Percentiles rank a stretch among this genome's conserved stretches.
Evolutionary conservation across 345 rosid species (phyloP).

Genomic region (Psidium guajava): DNA sequence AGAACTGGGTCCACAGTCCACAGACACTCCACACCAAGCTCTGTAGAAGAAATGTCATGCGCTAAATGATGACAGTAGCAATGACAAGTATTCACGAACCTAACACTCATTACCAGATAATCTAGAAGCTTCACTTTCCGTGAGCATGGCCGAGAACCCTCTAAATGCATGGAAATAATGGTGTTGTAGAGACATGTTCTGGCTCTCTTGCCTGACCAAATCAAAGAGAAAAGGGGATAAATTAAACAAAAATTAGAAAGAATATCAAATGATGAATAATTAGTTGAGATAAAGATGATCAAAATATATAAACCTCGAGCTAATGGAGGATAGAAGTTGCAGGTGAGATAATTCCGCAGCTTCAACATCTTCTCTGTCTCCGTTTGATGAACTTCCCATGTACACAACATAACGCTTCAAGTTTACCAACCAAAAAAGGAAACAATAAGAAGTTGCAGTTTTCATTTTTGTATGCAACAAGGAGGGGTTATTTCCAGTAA

Average conservation of each 20-base stretch:
- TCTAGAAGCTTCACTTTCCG: conserved; percentile 46
- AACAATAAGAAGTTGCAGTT: not conserved
- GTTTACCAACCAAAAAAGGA: not conserved
- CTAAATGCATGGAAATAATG: conserved; percentile 53
- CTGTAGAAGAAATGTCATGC: not conserved
- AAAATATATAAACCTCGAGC: conserved; percentile 21
- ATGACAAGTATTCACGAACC: not conserved
- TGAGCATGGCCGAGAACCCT: conserved; percentile 81
- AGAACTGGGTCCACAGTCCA: not conserved
- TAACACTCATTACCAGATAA: conserved; percentile 30
- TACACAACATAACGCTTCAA: conserved; percentile 55
- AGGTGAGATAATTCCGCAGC: conserved; percentile 25
- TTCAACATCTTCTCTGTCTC: conserved; percentile 1
- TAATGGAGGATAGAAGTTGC: conserved; percentile 35
- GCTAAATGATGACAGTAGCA: not conserved
- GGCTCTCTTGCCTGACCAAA: conserved; percentile 25
- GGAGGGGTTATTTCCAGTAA: not conserved
- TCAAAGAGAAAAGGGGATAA: not conserved
- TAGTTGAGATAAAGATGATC: not conserved
- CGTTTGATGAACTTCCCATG: conserved; percentile 49
- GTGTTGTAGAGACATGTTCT: conserved; percentile 28
- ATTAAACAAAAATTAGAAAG: not conserved
- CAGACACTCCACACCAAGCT: not conserved
- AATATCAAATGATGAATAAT: not conserved
- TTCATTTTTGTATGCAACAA: not conserved